Evolutionary conservation across 805 yeast species (phyloP), one percentile per base, ranked within the genome.

Genomic region (Candida suzukii): DNA sequence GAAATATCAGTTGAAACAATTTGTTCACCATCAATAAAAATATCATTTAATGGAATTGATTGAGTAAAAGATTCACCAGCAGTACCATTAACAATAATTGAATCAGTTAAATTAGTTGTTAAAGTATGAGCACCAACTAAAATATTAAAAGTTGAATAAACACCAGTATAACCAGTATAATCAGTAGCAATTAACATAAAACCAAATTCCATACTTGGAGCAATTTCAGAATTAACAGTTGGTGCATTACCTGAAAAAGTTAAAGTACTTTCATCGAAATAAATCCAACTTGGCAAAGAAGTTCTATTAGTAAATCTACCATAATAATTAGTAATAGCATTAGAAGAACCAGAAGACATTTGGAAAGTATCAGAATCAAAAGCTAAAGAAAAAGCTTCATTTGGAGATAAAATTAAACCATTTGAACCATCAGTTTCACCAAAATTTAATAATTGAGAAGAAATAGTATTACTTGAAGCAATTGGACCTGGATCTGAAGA

Each of bases 171-270:
- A 2, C 95, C 96, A 21, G 62, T 61, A 53, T 78, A 76, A 53
- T 88, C 96, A 1, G 95, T 69, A 1, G 90, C 96, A 42, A 88
- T 78, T 50, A 90, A 72, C 35, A 78, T 70, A 49, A 91, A 78
- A 16, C 75, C 72, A 58, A 77, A 93, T 33, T 69, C 65, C 48
- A 76, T 69, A 32, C 95, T 86, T 11, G 97, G 98, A 1, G 99
- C 99, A 50, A 88, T 83, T 16, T 74, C 71, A 2, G 96, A 85
- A 50, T 86, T 83, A 26, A 86, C 86, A 8, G 83, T 69, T 11
- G 99, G 99, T 1, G 96, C 91, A 1, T 82, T 80, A 26, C 99
- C 99, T 34, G 78, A 70, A 61, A 88, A 91, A 18, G 84, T 73
- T 48, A 87, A 65, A 30, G 70, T 67, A 41, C 67, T 66, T 5